Evolutionary conservation across 2,329 filamentous ascomycete species (phyloP), one percentile per base, ranked within the genome.

Genomic region (Ophiostoma sp.): DNA sequence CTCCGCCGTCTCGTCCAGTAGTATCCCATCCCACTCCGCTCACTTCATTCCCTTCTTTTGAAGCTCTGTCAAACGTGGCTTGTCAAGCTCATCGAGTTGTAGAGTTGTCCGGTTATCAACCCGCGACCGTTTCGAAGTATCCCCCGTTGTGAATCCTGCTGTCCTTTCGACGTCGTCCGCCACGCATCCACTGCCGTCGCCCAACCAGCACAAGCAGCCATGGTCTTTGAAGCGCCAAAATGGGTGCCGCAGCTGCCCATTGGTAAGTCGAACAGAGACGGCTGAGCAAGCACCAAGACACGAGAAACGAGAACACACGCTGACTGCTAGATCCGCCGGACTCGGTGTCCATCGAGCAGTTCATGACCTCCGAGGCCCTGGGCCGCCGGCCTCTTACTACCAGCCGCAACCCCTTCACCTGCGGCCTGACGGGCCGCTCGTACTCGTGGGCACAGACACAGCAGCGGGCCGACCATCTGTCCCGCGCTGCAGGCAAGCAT

Each of bases 361-460:
- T 96, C 77, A 88, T 96, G 80, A 84, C 88, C 70, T 85, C 88
- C 73, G 91, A 94, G 73, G 79, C 83, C 63, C 85, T 91, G 74
- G 91, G 90, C 47, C 86, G 91, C 64, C 78, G 81, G 66, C 83
- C 90, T 9, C 78, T 90, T 9, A 81, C 83, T 44, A 81, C 85
- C 70, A 89, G 91, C 27, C 69, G 70, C 62, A 71, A 73, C 42
- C 73, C 73, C 12, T 75, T 71, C 70, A 74, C 73, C 38, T 75
- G 74, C 64, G 73, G 73, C 63, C 68, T 75, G 9, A 72, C 73
- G 4, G 73, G 73, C 58, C 70, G 65, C 45, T 65, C 74, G 2
- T 70, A 71, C 68, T 67, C 60, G 49, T 70, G 69, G 64, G 2
- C 62, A 14, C 69, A 73, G 41, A 36, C 68, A 9, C 45, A 27